phyloP scores from a whole-genome alignment of 2,329 filamentous ascomycete genomes.

The Beauveria sp. region DNA sequence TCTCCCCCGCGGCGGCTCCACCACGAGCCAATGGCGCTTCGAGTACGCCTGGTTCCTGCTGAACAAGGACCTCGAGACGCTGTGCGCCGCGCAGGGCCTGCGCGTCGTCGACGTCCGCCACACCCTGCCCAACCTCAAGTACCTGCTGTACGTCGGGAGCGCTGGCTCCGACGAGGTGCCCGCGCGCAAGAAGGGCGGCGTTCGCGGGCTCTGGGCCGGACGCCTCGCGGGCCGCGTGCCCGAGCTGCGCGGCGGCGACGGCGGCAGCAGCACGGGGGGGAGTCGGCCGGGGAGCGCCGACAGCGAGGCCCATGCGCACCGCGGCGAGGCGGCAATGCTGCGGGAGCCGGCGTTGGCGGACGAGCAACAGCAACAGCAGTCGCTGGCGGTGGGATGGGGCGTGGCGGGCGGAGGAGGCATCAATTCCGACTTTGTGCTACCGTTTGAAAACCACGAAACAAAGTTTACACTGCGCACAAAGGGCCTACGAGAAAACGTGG shows the following conservation, averaged over 20 bases:
- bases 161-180: conserved; percentile 62
- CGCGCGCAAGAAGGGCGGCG: conserved; percentile 52
- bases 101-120: conserved; percentile 85
- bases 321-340: conserved; percentile 30
- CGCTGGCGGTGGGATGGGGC: conserved; percentile 11
- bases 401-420: neutral
- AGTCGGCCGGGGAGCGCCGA: conserved; percentile 38
- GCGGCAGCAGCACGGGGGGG: conserved; percentile 28
- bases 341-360: conserved; percentile 26
- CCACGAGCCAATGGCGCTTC: conserved; percentile 74
- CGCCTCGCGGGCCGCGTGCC: conserved; percentile 29
- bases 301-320: conserved; percentile 32
- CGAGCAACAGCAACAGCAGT: conserved; percentile 12
- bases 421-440: conserved; percentile 26
- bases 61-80: conserved; percentile 83
- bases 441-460: conserved; percentile 38
- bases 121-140: conserved; percentile 88
- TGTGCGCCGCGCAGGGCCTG: conserved; percentile 59
- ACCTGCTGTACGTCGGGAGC: conserved; percentile 81
- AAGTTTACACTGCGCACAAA: conserved; percentile 49
- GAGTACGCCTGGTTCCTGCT: conserved; percentile 96
- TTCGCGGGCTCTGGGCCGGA: conserved; percentile 50
- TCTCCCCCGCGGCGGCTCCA: conserved; percentile 51
- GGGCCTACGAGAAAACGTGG: conserved; percentile 44
- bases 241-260: conserved; percentile 25